A percentile compares a stretch with the other conserved stretches of the same genome.
Conservation (phyloP, 169 alveolate species). For the Plasmodium blacklocki region DNA sequence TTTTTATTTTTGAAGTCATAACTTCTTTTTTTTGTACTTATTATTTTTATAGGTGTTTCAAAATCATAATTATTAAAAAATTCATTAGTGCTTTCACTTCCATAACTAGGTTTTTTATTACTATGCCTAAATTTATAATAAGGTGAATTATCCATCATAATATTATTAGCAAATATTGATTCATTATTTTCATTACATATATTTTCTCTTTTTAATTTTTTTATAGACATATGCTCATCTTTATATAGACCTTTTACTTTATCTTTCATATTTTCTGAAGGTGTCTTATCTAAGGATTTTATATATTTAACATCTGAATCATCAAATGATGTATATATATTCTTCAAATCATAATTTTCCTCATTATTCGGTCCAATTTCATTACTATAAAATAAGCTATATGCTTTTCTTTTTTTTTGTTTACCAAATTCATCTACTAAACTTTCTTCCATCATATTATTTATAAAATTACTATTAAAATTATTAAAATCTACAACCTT, state of each 20-base stretch:
- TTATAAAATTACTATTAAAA: slow-evolving; percentile 67
- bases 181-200: slow-evolving; percentile 35
- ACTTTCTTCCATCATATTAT: slow-evolving; percentile 44
- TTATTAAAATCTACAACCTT: slow-evolving; percentile 57
- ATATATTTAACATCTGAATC: slow-evolving; percentile 24
- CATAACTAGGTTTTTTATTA: slow-evolving; percentile 31
- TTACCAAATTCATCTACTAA: not conserved
- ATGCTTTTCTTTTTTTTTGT: slow-evolving; percentile 68
- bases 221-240: slow-evolving; percentile 16
- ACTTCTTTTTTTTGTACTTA: slow-evolving; percentile 22
- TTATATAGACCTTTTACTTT: slow-evolving; percentile 3
- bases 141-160: slow-evolving; percentile 41
- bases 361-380: slow-evolving; percentile 55
- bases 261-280: slow-evolving; percentile 21
- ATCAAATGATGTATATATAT: slow-evolving; percentile 45
- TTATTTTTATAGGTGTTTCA: slow-evolving; percentile 58
- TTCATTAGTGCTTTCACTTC: slow-evolving; percentile 65
- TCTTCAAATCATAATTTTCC: slow-evolving; percentile 14
- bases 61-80: slow-evolving; percentile 61
- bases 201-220: slow-evolving; percentile 64
- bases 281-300: slow-evolving; percentile 36
- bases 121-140: slow-evolving; percentile 24
- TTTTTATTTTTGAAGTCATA: slow-evolving; percentile 48
- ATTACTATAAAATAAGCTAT: slow-evolving; percentile 71
- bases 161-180: slow-evolving; percentile 17